phyloP scores from a whole-genome alignment of 441 rosid species.

The Adansonia madagascariensis region DNA sequence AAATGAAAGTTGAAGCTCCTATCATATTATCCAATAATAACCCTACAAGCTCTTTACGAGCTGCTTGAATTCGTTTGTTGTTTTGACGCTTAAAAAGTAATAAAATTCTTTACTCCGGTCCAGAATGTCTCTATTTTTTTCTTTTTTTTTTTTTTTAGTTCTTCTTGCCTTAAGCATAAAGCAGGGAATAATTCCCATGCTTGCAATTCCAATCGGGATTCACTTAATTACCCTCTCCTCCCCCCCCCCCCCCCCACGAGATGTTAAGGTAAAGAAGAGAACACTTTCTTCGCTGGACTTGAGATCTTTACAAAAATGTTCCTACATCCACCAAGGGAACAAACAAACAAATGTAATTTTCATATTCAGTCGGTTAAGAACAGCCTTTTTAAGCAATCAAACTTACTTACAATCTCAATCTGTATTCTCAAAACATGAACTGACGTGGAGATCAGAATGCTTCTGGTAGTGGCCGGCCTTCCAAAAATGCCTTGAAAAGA shows the following conservation, averaged over 20 bases:
- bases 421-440: slow-evolving; percentile 30
- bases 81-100: too few species aligned
- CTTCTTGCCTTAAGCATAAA: too few species aligned
- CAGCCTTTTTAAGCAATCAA: slow-evolving; percentile 28
- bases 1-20: slow-evolving; percentile 92
- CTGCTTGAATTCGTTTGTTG: slow-evolving; percentile 30
- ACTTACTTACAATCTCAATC: slow-evolving; percentile 42
- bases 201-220: neutral
- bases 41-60: slow-evolving; percentile 33
- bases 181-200: neutral
- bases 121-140: too few species aligned
- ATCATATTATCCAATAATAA: slow-evolving; percentile 38
- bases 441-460: slow-evolving; percentile 55
- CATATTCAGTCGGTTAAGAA: slow-evolving; percentile 27
- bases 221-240: neutral
- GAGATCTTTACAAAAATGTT: slow-evolving; percentile 46
- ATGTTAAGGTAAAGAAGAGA: slow-evolving; percentile 20
- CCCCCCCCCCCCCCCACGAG: neutral
- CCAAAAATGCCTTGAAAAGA: slow-evolving; percentile 77
- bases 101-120: neutral
- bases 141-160: too few species aligned
- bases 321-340: slow-evolving; percentile 35
- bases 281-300: slow-evolving; percentile 31
- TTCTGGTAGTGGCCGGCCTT: slow-evolving; percentile 69
- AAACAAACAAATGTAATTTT: slow-evolving; percentile 43